Base-by-base conservation (phyloP, 192 early-diverging fungal species). In the Coemansia sp. region DNA sequence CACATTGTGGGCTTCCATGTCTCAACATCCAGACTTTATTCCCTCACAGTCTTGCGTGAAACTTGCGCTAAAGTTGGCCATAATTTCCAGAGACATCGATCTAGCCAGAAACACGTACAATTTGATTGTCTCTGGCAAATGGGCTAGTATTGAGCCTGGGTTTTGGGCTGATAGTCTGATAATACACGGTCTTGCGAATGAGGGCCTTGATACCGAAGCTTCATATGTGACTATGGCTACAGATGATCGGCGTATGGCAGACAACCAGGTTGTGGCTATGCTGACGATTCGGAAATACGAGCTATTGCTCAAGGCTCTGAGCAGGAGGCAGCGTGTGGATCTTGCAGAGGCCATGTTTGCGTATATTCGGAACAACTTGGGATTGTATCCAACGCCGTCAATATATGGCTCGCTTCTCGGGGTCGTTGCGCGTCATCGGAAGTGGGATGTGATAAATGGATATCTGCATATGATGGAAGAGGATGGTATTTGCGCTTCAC, bases 111-210 rank as follows among this genome's bases (percentile, higher is more conserved):
- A 40, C 8, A 76, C 74, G 5, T 82, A 82, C 46, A 64, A 62
- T 51, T 32, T 49, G 45, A 68, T 82, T 8, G 54, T 82, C 18
- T 45, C 68, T 42, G 48, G 52, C 32, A 52, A 48, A 8, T 82
- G 79, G 79, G 26, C 40, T 1, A 56, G 48, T 1, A 61, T 82
- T 13, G 42, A 42, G 41, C 40, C 61, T 22, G 79, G 79, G 4
- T 76, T 63, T 51, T 82, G 79, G 79, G 62, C 74, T 5, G 74
- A 82, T 16, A 76, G 73, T 46, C 47, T 75, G n/a, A 68, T 82
- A 60, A 46, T 82, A 8, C 76, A 82, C 62, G 79, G 79, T n/a
- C 59, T 82, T 65, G 74, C 74, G 11, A 71, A 71, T n/a, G 76
- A 82, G 54, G 65, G 67, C 11, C 43, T 36, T 37, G 67, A 57